phyloP scores from a whole-genome alignment of 805 yeast genomes.

The Candida tallmaniae region DNA sequence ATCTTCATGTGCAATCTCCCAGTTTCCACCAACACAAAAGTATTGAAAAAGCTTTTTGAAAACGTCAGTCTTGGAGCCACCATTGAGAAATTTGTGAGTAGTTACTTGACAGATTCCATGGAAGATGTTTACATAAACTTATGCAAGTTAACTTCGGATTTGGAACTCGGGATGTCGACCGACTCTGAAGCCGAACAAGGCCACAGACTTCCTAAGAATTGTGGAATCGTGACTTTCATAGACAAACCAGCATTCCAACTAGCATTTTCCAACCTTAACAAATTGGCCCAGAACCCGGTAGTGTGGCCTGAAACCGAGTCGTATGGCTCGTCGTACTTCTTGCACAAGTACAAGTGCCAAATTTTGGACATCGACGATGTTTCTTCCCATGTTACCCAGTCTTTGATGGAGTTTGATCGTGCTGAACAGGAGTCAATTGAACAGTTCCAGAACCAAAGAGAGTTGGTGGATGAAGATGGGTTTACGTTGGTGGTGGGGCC shows the following conservation, averaged over 20 bases:
- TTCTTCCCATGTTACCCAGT: constrained; percentile 51
- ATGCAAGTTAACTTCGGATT: constrained; percentile 55
- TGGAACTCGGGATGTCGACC: constrained; percentile 25
- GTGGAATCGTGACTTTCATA: constrained; percentile 69
- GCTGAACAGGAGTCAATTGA: constrained; percentile 63
- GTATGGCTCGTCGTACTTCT: constrained; percentile 39
- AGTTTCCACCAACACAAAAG: constrained; percentile 47
- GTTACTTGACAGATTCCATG: constrained; percentile 34
- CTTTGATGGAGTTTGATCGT: constrained; percentile 62
- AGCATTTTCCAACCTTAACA: constrained; percentile 61
- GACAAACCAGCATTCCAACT: constrained; percentile 65
- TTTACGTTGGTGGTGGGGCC: constrained; percentile 87
- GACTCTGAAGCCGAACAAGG: constrained; percentile 15
- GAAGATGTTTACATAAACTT: constrained; percentile 51
- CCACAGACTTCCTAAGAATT: constrained; percentile 61
- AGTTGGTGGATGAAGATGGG: constrained; percentile 86
- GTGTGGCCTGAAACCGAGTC: constrained; percentile 36
- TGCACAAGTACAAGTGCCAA: constrained; percentile 28
- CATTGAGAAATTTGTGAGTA: constrained; percentile 42
- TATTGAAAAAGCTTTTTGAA: constrained; percentile 54
- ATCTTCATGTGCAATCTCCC: constrained; percentile 81
- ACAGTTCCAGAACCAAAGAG: constrained; percentile 49
- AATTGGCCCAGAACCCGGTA: constrained; percentile 28
- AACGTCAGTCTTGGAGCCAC: constrained; percentile 62
- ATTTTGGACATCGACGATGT: constrained; percentile 48